Conservation (phyloP, 2,329 filamentous ascomycete species). For the Botrytis hyacinthi region DNA sequence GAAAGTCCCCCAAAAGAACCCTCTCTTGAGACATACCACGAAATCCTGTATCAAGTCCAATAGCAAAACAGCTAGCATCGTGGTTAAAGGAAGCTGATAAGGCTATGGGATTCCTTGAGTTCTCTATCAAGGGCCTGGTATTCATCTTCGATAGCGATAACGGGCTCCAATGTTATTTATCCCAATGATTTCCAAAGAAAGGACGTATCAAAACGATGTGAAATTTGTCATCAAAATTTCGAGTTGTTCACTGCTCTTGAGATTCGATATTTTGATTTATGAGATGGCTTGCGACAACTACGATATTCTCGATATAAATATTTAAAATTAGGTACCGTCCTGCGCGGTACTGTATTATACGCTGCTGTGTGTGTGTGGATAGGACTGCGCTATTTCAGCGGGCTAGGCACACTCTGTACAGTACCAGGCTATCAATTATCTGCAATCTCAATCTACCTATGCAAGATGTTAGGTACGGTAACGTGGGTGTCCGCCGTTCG, state of each 20-base stretch:
- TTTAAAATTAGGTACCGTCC: background rate
- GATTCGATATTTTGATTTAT: background rate
- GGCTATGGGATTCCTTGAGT: conserved; percentile 68
- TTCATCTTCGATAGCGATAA: conserved; percentile 63
- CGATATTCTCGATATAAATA: background rate
- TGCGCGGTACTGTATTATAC: background rate
- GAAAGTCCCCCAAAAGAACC: background rate
- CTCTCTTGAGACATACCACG: conserved; percentile 57
- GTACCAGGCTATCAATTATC: background rate
- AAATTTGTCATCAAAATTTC: background rate
- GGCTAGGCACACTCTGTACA: background rate
- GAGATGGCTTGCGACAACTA: background rate
- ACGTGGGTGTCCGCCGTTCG: background rate
- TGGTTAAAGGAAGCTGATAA: conserved; percentile 84
- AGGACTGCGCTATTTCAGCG: background rate
- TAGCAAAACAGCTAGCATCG: conserved; percentile 80
- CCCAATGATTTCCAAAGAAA: background rate
- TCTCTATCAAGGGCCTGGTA: conserved; percentile 81
- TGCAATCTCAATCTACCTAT: background rate
- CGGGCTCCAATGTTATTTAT: background rate
- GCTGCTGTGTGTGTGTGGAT: background rate
- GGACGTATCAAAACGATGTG: background rate
- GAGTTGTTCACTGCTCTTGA: background rate
- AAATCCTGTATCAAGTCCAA: conserved; percentile 83
- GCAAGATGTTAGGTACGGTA: background rate